Evolutionary conservation across 2,329 filamentous ascomycete species (phyloP), one percentile per base, ranked within the genome.

Genomic region (Ophiognomonia clavigignenti-juglandacearum): DNA sequence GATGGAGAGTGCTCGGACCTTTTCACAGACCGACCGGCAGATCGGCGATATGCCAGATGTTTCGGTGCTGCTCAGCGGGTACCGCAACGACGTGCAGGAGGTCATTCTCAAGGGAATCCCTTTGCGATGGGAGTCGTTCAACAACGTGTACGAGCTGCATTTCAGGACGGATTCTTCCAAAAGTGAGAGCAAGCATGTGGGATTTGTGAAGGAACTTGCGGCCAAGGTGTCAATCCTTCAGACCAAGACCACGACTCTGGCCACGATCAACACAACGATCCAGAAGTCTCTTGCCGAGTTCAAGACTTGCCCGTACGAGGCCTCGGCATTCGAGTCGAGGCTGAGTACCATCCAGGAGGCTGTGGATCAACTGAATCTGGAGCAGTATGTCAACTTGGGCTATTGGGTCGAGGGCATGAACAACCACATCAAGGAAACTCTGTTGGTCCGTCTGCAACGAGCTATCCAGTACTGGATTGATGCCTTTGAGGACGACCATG

Each of bases 1-100:
- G 56, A 98, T 98, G 90, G 93, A 99, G 69, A 97, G 90, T 59
- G 89, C 97, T n/a, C 82, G 91, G 49, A 97, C 90, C 0, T 85
- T 95, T 54, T 80, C 89, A 2, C 92, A 97, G 66, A 96, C 90
- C 0, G 85, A 86, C 57, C 83, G 89, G 24, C 82, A 87, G 42
- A 95, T 98, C 50, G 75, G 82, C 16, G 81, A 86, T 45, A 92
- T 98, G 88, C 80, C 84, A 10, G 87, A 92, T 55, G 90, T 96
- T 48, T 82, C 90, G 1, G 84, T 95, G 40, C 73, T 99, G 19
- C 75, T 98, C 20, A 90, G 88, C 61, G 90, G 92, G 20, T 95
- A 97, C 61, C 83, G 90, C 56, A 96, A 95, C 55, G 89, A 96
- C 52, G 88, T 93, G 1, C 91, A 96, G 60, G 72, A 73, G 36